A percentile compares a stretch with the other conserved stretches of the same genome.
Conservation (phyloP, 139 green algal genomes). For the Chlorella sp. region DNA sequence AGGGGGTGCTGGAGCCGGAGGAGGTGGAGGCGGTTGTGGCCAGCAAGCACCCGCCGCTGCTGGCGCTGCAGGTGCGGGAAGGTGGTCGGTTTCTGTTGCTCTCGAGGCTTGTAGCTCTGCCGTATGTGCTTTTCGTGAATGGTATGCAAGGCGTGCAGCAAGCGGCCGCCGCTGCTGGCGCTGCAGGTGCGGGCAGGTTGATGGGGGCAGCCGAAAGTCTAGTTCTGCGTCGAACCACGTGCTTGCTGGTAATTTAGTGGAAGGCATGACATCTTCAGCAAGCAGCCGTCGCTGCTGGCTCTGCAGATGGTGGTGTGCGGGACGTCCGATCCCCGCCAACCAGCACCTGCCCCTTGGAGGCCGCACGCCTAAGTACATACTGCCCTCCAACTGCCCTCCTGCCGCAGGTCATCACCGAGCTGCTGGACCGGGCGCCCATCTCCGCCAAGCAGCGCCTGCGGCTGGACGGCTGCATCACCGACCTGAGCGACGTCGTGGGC, state of each 20-base stretch:
- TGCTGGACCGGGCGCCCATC: conserved; percentile 13
- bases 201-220: no score
- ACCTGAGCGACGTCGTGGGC: not conserved
- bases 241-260: no score
- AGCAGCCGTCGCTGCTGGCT: not conserved
- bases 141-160: no score
- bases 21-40: not conserved
- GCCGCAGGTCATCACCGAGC: not conserved
- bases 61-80: not conserved
- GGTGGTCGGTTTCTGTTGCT: no score
- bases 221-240: no score
- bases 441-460: conserved; percentile 16
- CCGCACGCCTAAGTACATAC: not conserved
- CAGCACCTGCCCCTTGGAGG: not conserved
- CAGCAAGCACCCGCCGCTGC: not conserved
- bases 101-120: no score
- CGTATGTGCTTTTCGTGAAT: no score
- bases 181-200: no score
- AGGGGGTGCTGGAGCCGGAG: not conserved
- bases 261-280: no score
- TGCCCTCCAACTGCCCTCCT: no score
- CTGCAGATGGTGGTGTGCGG: not conserved
- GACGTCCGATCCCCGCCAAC: conserved; percentile 6
- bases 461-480: not conserved
- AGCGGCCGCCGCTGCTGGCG: no score